Conservation (phyloP, 768 basidiomycete species). For the Albatrellus ellisii region DNA sequence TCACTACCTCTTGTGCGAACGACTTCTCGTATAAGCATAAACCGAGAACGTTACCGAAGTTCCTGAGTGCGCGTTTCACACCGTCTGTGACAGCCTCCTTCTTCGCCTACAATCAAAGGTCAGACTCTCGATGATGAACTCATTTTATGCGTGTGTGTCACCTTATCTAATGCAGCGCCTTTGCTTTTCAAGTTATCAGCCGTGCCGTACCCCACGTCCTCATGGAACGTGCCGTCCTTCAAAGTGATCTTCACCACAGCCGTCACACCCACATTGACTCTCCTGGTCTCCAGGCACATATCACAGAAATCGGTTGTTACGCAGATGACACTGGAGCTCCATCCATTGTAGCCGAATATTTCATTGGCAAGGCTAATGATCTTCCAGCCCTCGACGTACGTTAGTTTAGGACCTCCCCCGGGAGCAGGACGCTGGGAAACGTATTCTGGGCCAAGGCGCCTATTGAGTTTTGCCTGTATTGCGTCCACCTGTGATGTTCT, state of each 20-base stretch:
- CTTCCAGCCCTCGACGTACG: slow-evolving; percentile 96
- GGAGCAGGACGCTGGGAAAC: slow-evolving; percentile 84
- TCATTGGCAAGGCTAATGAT: slow-evolving; percentile 97
- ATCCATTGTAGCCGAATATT: slow-evolving; percentile 96
- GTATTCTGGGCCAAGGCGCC: slow-evolving; percentile 89
- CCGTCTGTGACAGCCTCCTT: slow-evolving; percentile 97
- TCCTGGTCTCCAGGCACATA: slow-evolving; percentile 46
- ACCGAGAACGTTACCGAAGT: slow-evolving; percentile 89
- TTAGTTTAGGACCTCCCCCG: slow-evolving; percentile 75
- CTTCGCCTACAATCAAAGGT: slow-evolving; percentile 63
- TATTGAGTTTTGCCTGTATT: slow-evolving; percentile 71
- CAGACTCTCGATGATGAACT: neutral
- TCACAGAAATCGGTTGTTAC: slow-evolving; percentile 75
- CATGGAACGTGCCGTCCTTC: slow-evolving; percentile 65
- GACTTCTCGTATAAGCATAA: slow-evolving; percentile 97
- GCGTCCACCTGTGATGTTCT: slow-evolving; percentile 43
- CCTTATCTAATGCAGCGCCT: slow-evolving; percentile 84
- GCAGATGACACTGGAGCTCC: slow-evolving; percentile 71
- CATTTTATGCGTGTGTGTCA: slow-evolving; percentile 17
- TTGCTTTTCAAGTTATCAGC: slow-evolving; percentile 80
- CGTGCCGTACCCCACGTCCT: slow-evolving; percentile 88
- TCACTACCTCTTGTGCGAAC: slow-evolving; percentile 72
- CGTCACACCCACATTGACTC: slow-evolving; percentile 65
- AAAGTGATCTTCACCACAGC: slow-evolving; percentile 83
- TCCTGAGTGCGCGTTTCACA: slow-evolving; percentile 79